phyloP scores from a whole-genome alignment of 371 early-diverging fungal species.

The Mortierella sp. region DNA sequence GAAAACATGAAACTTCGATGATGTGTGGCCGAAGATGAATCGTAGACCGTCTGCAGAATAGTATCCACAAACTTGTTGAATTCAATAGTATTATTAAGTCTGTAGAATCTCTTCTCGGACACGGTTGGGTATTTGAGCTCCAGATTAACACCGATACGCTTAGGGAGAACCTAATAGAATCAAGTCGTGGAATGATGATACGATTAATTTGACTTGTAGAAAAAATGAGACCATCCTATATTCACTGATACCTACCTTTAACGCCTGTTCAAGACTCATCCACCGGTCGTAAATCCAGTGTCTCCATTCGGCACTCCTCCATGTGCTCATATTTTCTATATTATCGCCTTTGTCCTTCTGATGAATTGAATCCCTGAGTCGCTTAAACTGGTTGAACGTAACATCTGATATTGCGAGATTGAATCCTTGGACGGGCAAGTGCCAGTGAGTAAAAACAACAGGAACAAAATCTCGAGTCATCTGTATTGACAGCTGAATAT shows the following conservation, averaged over 20 bases:
- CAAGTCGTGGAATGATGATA: neutral
- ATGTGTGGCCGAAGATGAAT: slow-evolving; percentile 57
- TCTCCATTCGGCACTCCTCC: slow-evolving; percentile 45
- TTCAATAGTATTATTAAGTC: slow-evolving; percentile 71
- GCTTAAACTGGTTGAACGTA: slow-evolving; percentile 68
- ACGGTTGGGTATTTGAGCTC: slow-evolving; percentile 87
- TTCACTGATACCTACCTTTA: slow-evolving; percentile 65
- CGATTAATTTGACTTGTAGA: neutral
- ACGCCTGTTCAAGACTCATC: slow-evolving; percentile 81
- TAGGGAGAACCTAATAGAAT: slow-evolving; percentile 69
- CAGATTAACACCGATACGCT: slow-evolving; percentile 83
- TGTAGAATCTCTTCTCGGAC: slow-evolving; percentile 63
- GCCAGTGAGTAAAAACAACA: slow-evolving; percentile 85
- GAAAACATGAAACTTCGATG: slow-evolving; percentile 84
- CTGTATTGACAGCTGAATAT: slow-evolving; percentile 90
- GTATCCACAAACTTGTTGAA: slow-evolving; percentile 88
- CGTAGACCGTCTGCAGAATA: slow-evolving; percentile 85
- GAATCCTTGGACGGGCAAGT: slow-evolving; percentile 68
- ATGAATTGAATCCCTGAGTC: slow-evolving; percentile 54
- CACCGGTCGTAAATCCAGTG: slow-evolving; percentile 63
- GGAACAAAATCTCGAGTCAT: slow-evolving; percentile 91
- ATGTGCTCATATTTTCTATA: slow-evolving; percentile 20
- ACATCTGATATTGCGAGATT: slow-evolving; percentile 73
- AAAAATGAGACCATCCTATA: neutral
- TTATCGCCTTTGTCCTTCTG: slow-evolving; percentile 11